Percentiles rank a stretch among this genome's conserved stretches.
phyloP scores from a whole-genome alignment of 78 protist genomes.

The slime mould (Dictyostelium discoideum) region DNA sequence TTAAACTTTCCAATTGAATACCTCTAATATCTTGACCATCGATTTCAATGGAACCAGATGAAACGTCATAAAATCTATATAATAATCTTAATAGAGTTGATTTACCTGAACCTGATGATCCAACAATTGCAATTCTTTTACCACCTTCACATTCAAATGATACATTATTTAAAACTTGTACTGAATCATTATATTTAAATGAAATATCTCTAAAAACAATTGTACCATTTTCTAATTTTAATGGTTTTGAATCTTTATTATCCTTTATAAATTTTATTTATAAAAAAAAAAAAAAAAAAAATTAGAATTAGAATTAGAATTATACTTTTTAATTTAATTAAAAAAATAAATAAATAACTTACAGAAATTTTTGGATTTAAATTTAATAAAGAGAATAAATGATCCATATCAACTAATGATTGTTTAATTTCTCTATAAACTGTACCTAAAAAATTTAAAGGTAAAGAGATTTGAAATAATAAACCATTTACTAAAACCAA shows the following conservation, averaged over 20 bases:
- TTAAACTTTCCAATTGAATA: slow-evolving; percentile 59
- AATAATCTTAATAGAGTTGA: slow-evolving; percentile 89
- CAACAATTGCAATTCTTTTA: slow-evolving; percentile 92
- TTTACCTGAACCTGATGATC: slow-evolving; percentile 96
- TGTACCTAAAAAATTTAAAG: slow-evolving; percentile 94
- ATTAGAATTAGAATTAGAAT: background rate
- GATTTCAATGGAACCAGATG: slow-evolving; percentile 87
- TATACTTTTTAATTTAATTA: background rate
- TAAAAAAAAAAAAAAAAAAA: background rate
- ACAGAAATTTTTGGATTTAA: slow-evolving; percentile 34
- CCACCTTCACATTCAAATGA: slow-evolving; percentile 89
- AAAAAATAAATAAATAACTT: background rate
- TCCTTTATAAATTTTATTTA: slow-evolving; percentile 11
- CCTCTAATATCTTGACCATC: slow-evolving; percentile 90
- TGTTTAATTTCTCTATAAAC: slow-evolving; percentile 92
- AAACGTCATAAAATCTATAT: slow-evolving; percentile 90
- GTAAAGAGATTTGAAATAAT: slow-evolving; percentile 93
- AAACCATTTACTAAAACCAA: slow-evolving; percentile 92
- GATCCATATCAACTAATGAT: slow-evolving; percentile 90
- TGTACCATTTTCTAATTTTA: slow-evolving; percentile 46
- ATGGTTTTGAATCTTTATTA: slow-evolving; percentile 36
- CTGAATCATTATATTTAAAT: slow-evolving; percentile 81
- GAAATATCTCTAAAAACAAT: slow-evolving; percentile 85
- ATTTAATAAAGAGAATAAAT: slow-evolving; percentile 82
- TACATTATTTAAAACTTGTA: slow-evolving; percentile 68